A percentile compares a stretch with the other conserved stretches of the same genome.
These are phyloP conservation scores for Aspergillus cristatus DNA, from an alignment of 495 filamentous ascomycete species.

Conservation along the genomic window DNA sequence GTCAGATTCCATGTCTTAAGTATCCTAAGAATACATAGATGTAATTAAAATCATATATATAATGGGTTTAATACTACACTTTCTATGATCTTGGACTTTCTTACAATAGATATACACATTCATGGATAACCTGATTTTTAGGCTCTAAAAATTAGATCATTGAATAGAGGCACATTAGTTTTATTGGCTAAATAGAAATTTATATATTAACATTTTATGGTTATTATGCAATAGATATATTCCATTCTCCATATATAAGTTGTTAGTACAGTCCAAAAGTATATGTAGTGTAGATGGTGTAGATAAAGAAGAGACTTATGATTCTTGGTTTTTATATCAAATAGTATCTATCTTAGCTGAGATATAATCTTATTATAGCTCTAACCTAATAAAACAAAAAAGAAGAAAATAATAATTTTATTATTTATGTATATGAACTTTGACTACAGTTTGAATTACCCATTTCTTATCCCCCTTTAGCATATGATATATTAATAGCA, in stretches of 20 bases:
- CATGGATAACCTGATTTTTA: slow-evolving; percentile 2
- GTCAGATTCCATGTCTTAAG: background rate
- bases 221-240: background rate
- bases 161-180: background rate
- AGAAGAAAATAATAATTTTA: too few species aligned
- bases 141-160: slow-evolving; percentile 1
- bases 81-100: too few species aligned
- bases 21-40: background rate
- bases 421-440: too few species aligned
- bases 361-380: background rate
- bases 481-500: too few species aligned
- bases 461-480: too few species aligned
- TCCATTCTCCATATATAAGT: background rate
- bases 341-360: background rate
- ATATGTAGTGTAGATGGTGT: too few species aligned
- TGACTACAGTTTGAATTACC: too few species aligned
- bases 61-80: slow-evolving; percentile 3
- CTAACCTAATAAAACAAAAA: too few species aligned
- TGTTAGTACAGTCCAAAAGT: too few species aligned
- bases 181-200: background rate
- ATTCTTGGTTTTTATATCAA: background rate
- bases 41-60: background rate
- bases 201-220: background rate
- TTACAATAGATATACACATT: too few species aligned
- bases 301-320: background rate